Evolutionary conservation across 192 early-diverging fungal species (phyloP).

Genomic region (Coemansia sp.): DNA sequence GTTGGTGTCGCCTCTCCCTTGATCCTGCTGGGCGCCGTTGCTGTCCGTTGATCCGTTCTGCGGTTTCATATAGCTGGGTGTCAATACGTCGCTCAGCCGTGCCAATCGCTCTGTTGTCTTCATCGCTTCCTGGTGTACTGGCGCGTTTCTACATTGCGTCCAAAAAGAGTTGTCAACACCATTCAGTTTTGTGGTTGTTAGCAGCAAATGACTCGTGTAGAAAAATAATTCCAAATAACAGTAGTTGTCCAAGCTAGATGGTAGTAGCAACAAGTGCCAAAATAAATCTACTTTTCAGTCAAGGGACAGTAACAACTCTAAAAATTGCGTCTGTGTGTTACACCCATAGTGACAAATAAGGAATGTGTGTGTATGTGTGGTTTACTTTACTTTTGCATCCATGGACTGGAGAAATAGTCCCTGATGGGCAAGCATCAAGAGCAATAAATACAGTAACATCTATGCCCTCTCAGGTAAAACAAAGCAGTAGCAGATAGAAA

Average conservation of each 20-base stretch:
- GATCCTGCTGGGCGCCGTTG: background rate
- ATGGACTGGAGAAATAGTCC: background rate
- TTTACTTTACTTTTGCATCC: background rate
- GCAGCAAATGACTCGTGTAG: background rate
- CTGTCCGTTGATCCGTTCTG: background rate
- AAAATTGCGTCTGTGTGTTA: slow-evolving; percentile 1
- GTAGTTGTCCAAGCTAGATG: background rate
- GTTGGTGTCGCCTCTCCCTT: slow-evolving; percentile 21
- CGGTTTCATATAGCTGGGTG: slow-evolving; percentile 37
- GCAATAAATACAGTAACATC: no score
- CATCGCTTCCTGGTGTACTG: slow-evolving; percentile 40
- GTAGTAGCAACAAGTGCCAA: background rate
- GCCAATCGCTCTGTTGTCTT: slow-evolving; percentile 53
- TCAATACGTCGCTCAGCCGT: slow-evolving; percentile 50
- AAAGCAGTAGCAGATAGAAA: slow-evolving; percentile 1
- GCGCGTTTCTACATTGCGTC: slow-evolving; percentile 30
- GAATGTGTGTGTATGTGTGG: background rate
- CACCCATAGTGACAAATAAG: background rate
- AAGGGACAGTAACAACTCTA: slow-evolving; percentile 19
- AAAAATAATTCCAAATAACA: slow-evolving; percentile 6
- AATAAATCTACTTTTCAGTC: background rate
- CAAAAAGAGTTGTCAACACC: background rate
- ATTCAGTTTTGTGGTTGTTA: background rate
- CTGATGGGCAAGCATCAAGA: background rate
- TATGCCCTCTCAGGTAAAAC: no score